Base-by-base conservation (phyloP, 2,329 filamentous ascomycete species). In the Chaetomium strumarium region DNA sequence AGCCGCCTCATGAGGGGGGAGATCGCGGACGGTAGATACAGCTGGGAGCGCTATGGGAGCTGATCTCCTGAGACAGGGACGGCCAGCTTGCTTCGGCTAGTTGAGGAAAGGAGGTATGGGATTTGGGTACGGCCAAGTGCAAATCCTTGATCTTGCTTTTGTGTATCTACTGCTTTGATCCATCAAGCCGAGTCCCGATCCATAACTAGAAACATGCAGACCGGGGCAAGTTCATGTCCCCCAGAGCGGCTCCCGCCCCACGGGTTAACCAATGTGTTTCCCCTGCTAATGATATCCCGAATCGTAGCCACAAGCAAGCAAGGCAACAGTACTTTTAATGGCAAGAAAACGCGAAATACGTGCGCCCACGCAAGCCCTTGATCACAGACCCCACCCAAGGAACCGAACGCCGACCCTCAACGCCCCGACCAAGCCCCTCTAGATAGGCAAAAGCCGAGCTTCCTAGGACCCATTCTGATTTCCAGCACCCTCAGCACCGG, bases 1-100 rank as follows among this genome's bases (percentile, higher is more conserved):
- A 42, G 61, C 63, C 13, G 56, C 61, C 29, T 63, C 58, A 55
- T 58, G 49, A 59, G 16, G 10, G 14, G n/a, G n/a, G 42, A 34
- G 42, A 17, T 3, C 3, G 13, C 5, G 5, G 3, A 4, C 16
- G n/a, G 5, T 11, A 4, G 33, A 11, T 6, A 34, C 9, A 3
- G 33, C 33, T 34, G 33, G 9, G 10, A 34, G 4, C 12, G 33
- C 12, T 14, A 5, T 34, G 33, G 33, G 12, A 24, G 11, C 14
- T 37, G 34, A n/a, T 37, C 12, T 2, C 7, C 16, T 9, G 34
- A 37, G n/a, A 14, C 11, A 33, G 33, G 12, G 33, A 11, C 9
- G 5, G 33, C 4, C 33, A 34, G 9, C 33, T 34, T 12, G 33
- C 14, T 34, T 4, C 12, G 3, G 11, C 11, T 34, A 3, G 9